Base-by-base conservation (phyloP, 164 flowering plant species). In the Stephania cephalantha region DNA sequence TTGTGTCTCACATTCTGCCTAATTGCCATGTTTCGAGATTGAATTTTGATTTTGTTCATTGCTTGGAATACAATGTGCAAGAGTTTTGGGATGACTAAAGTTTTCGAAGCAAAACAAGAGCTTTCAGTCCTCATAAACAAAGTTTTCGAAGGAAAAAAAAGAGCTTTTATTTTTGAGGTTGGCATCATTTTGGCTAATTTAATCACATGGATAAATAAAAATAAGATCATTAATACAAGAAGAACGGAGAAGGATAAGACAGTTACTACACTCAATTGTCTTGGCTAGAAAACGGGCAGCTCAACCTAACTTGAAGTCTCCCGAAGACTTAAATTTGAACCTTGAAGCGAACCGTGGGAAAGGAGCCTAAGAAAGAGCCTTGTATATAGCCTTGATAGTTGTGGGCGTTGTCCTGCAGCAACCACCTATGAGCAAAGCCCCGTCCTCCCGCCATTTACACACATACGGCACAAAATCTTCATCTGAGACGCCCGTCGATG, bases 371-470 rank as follows among this genome's bases (percentile, higher is more conserved):
- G 80, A 70, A n/a, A 94, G 90, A 44, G 78, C 80, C 73, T 50
- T 82, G 9, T 82, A 73, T 67, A 95, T 95, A 73, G 85, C 93
- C 79, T 81, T 83, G 63, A 95, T 87, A 4, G 98, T 93, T 61
- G 83, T 81, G 7, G 99, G 98, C 30, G 97, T 93, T 5, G 99
- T 95, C 75, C 98, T 86, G 85, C 99, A 95, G 79, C 98, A 93
- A 50, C 98, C 99, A 25, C 99, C 99, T 18, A 95, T 81, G 9
- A 95, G 88, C 10, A 89, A 86, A 69, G 99, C 97, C 58, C 98
- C 97, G 1, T 76, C 86, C 22, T 89, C 94, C 0, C 79, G 78
- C 99, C 99, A 95, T 72, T 84, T 88, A 63, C 81, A 80, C 3
- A 92, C 87, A 67, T 91, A 88, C 1, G 98, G 86, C 9, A 89